These are phyloP conservation scores for Kandelia obovata DNA, from an alignment of 345 rosid species.

Conservation along the genomic window DNA sequence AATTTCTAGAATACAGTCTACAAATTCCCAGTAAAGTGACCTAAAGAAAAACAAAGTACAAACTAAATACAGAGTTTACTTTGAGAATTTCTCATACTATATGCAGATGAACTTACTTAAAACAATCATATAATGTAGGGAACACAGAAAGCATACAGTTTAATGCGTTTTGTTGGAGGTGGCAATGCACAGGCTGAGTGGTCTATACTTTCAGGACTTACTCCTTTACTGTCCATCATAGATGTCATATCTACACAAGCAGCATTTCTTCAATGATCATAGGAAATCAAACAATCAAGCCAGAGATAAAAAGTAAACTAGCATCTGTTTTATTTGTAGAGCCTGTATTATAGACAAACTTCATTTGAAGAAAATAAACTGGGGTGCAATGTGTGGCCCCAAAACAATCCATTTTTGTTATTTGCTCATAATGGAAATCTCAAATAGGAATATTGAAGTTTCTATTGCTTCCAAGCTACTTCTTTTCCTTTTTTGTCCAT, in stretches of 20 bases:
- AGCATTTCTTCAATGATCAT: constrained; percentile 32
- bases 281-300: constrained; percentile 17
- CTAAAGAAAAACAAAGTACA: not conserved
- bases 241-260: constrained; percentile 19
- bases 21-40: not conserved
- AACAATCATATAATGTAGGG: constrained; percentile 12
- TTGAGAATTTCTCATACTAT: not conserved
- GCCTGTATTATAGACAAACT: not conserved
- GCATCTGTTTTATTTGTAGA: not conserved
- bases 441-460: not conserved
- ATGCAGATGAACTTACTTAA: constrained; percentile 8
- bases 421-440: not conserved
- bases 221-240: constrained; percentile 33
- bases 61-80: not conserved
- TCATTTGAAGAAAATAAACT: not conserved
- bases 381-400: no score
- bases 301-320: not conserved
- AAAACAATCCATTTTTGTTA: no score
- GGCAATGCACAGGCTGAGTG: constrained; percentile 32
- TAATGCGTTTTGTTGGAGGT: constrained; percentile 52
- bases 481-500: no score
- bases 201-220: constrained; percentile 28
- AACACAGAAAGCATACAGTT: constrained; percentile 41
- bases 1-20: not conserved
- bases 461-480: not conserved